A percentile compares a stretch with the other conserved stretches of the same genome.
These are phyloP conservation scores for Phanerodontia chrysosporium DNA, from an alignment of 768 basidiomycete species.

Conservation along the genomic window DNA sequence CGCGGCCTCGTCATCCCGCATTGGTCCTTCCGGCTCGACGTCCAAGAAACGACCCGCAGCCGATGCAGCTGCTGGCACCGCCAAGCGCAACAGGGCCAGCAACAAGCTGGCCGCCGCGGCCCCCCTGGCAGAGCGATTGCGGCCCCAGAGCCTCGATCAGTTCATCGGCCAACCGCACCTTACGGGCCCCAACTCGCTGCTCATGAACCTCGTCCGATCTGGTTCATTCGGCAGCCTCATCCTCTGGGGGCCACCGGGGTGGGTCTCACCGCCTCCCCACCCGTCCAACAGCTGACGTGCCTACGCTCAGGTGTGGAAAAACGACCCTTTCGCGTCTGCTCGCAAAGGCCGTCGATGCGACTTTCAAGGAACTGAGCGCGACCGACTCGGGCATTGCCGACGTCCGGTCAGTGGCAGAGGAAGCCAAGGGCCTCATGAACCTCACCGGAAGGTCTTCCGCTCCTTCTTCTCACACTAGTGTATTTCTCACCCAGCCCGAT, in stretches of 20 bases:
- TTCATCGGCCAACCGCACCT: conserved; percentile 73
- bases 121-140: conserved; percentile 69
- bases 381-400: conserved; percentile 66
- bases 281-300: neutral
- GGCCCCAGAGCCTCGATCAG: conserved; percentile 59
- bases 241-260: conserved; percentile 78
- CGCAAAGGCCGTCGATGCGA: conserved; percentile 51
- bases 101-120: conserved; percentile 27
- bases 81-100: conserved; percentile 13
- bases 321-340: conserved; percentile 74
- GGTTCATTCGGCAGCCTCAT: conserved; percentile 58
- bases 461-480: conserved; percentile 4
- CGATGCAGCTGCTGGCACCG: neutral
- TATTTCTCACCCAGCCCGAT: neutral
- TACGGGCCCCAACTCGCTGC: conserved; percentile 49
- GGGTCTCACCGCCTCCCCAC: conserved; percentile 8
- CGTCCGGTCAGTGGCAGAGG: conserved; percentile 68
- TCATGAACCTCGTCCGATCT: conserved; percentile 47
- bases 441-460: conserved; percentile 55
- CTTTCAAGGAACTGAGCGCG: conserved; percentile 77
- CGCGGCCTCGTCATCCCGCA: conserved; percentile 8
- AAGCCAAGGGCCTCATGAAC: conserved; percentile 62
- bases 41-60: conserved; percentile 16
- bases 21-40: conserved; percentile 6
- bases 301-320: conserved; percentile 52